Conservation (phyloP, 306 rosid species). For the Fragaria iinumae region DNA sequence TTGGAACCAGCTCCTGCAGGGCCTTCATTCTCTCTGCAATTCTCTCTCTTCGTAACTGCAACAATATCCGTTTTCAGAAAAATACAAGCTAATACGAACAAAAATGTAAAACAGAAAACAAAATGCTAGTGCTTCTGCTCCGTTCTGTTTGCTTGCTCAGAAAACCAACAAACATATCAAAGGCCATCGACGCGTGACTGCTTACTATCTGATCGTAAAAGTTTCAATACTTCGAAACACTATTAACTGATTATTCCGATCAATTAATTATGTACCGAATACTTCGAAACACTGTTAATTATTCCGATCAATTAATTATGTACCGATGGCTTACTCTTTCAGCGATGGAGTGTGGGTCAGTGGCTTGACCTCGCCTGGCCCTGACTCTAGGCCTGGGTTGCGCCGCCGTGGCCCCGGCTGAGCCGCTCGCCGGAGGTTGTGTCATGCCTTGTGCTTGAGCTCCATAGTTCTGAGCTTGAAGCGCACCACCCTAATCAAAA, state of each 20-base stretch:
- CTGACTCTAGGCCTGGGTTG: constrained; percentile 90
- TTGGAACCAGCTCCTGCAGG: constrained; percentile 94
- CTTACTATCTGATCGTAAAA: too few relatives aligned
- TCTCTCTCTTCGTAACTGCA: constrained; percentile 95
- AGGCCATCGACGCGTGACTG: too few relatives aligned
- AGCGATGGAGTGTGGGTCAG: constrained; percentile 98
- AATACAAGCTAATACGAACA: not conserved
- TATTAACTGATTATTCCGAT: too few relatives aligned
- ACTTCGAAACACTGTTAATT: not conserved
- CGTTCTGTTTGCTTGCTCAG: not conserved
- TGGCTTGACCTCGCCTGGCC: constrained; percentile 96
- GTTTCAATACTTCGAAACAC: not conserved
- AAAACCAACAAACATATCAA: not conserved
- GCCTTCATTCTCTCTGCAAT: constrained; percentile 99
- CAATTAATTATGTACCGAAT: not conserved
- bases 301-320: too few relatives aligned
- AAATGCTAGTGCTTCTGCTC: constrained; percentile 20
- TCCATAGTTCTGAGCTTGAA: constrained; percentile 52
- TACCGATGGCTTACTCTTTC: constrained; percentile 61
- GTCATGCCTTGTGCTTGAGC: constrained; percentile 38
- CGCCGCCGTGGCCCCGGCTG: constrained; percentile 45
- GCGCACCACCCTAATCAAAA: constrained; percentile 29
- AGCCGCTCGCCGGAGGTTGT: constrained; percentile 46
- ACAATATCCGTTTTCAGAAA: constrained; percentile 5
- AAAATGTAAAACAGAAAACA: not conserved